phyloP scores from a whole-genome alignment of 345 rosid species.

The Turnera subulata region DNA sequence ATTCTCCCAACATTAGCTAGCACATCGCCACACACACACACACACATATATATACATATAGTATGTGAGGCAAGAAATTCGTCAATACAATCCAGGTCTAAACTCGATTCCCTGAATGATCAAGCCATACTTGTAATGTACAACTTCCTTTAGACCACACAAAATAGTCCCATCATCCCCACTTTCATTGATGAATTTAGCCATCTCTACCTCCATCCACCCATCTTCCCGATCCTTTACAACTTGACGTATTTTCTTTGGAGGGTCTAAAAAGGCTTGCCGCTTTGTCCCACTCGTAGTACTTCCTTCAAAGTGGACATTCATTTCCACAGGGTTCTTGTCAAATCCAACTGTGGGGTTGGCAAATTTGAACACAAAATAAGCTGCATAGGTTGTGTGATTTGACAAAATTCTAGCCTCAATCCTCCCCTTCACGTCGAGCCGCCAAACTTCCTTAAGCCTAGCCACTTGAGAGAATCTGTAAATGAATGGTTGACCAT shows the following conservation, averaged over 20 bases:
- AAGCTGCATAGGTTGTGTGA: constrained; percentile 22
- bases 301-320: constrained; percentile 1
- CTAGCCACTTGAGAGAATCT: constrained; percentile 26
- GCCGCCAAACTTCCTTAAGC: constrained; percentile 13
- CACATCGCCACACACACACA: too few species aligned
- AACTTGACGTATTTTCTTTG: background rate
- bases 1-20: too few species aligned
- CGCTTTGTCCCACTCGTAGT: background rate
- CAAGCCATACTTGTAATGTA: constrained; percentile 23
- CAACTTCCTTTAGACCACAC: constrained; percentile 21
- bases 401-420: constrained; percentile 20
- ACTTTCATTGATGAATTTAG: constrained; percentile 26
- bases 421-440: constrained; percentile 19
- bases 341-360: background rate
- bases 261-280: background rate
- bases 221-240: constrained; percentile 25
- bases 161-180: constrained; percentile 24
- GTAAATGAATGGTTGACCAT: background rate
- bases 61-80: too few species aligned
- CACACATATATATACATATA: too few species aligned
- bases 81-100: too few species aligned
- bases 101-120: constrained; percentile 35
- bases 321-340: constrained; percentile 6
- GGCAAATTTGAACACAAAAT: constrained; percentile 17
- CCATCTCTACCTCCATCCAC: constrained; percentile 42